phyloP scores from a whole-genome alignment of 176 grass and related monocot species.

The Dendrocalamus sinicus region DNA sequence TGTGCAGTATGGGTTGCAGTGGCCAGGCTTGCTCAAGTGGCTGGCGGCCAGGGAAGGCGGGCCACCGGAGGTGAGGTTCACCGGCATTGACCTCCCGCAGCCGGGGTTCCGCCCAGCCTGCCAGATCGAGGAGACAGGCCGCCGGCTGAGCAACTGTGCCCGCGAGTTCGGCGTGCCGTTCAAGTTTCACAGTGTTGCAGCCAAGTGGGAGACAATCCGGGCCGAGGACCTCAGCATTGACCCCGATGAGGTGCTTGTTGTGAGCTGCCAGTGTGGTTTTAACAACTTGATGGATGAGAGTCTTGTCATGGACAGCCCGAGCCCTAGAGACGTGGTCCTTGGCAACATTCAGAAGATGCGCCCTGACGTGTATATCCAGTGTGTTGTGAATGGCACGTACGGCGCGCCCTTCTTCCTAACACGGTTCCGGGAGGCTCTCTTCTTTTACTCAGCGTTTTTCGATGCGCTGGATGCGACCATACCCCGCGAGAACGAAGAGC shows the following conservation, averaged over 20 bases:
- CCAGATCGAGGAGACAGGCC: slow-evolving; percentile 36
- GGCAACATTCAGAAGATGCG: slow-evolving; percentile 36
- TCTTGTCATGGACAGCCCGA: not conserved
- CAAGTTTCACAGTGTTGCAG: slow-evolving; percentile 41
- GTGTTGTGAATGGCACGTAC: slow-evolving; percentile 40
- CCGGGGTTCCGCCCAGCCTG: slow-evolving; percentile 15
- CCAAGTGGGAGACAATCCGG: slow-evolving; percentile 40
- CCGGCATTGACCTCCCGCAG: slow-evolving; percentile 35
- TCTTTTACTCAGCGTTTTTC: slow-evolving; percentile 37
- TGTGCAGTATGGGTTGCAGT: no score
- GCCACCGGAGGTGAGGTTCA: slow-evolving; percentile 48
- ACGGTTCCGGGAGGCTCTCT: slow-evolving; percentile 50
- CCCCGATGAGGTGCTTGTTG: slow-evolving; percentile 42
- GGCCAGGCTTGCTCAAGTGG: not conserved
- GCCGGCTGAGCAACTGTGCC: slow-evolving; percentile 39
- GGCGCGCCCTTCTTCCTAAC: slow-evolving; percentile 49
- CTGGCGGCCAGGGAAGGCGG: not conserved
- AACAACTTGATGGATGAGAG: slow-evolving; percentile 43
- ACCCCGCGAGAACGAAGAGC: no score
- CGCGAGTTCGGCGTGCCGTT: slow-evolving; percentile 36
- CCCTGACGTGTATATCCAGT: slow-evolving; percentile 42
- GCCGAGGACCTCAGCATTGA: slow-evolving; percentile 29
- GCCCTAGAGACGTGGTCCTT: slow-evolving; percentile 45
- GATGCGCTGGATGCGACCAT: no score
- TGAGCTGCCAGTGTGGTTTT: slow-evolving; percentile 22